Evolutionary conservation across 2,329 filamentous ascomycete species (phyloP).

Genomic region (Colletotrichum plurivorum): DNA sequence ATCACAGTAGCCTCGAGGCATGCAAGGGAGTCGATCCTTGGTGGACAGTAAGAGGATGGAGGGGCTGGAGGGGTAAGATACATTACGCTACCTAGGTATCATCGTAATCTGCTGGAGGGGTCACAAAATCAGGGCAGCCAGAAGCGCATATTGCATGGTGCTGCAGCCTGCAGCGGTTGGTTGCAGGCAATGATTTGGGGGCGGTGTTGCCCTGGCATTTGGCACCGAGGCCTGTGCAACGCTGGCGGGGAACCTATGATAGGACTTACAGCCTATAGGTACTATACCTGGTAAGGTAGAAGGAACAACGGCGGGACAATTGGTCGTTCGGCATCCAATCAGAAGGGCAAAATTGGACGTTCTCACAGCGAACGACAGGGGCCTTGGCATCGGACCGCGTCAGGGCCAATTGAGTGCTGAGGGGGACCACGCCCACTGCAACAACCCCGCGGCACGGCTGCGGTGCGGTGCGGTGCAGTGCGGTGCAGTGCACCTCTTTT

Average conservation of each 20-base stretch:
- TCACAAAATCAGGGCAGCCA: neutral
- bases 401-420: too few species aligned
- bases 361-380: too few species aligned
- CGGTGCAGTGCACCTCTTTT: neutral
- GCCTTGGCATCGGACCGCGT: too few species aligned
- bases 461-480: too few species aligned
- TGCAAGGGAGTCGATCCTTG: neutral
- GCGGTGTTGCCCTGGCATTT: slow-evolving; percentile 4
- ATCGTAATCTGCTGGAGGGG: slow-evolving; percentile 19
- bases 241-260: too few species aligned
- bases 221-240: neutral
- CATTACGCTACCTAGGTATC: too few species aligned
- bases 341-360: too few species aligned
- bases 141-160: slow-evolving; percentile 21
- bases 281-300: too few species aligned
- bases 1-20: neutral
- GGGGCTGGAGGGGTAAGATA: slow-evolving; percentile 19
- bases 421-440: too few species aligned
- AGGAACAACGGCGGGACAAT: too few species aligned
- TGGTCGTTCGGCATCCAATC: too few species aligned
- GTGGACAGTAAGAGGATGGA: neutral
- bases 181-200: neutral
- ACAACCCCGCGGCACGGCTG: slow-evolving; percentile 20
- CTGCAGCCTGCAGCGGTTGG: slow-evolving; percentile 8
- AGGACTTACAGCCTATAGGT: too few species aligned